Percentiles rank a stretch among this genome's conserved stretches.
These are phyloP conservation scores for Sordariomycetes sp. DNA, from an alignment of 2,329 filamentous ascomycete genomes.

Conservation along the genomic window DNA sequence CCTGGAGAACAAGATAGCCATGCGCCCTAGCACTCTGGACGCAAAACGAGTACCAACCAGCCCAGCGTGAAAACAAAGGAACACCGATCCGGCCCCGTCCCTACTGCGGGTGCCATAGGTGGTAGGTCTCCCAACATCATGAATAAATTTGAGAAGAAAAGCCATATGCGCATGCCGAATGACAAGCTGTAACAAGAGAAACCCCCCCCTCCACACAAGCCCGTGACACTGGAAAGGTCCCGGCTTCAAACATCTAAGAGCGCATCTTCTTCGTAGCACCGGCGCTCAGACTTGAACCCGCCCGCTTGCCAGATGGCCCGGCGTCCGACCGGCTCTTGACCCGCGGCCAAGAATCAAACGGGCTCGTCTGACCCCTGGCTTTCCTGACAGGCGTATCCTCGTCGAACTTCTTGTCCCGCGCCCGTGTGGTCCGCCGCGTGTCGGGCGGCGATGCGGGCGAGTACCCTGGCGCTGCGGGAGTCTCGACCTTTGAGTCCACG, in stretches of 20 bases:
- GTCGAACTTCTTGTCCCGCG: slow-evolving; percentile 32
- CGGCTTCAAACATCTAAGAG: slow-evolving; percentile 10
- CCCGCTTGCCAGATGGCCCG: slow-evolving; percentile 22
- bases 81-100: too few relatives aligned
- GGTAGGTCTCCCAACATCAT: too few relatives aligned
- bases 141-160: too few relatives aligned
- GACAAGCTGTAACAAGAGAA: not conserved
- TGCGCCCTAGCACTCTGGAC: too few relatives aligned
- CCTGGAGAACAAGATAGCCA: not conserved
- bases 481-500: not conserved
- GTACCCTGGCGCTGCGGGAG: slow-evolving; percentile 41
- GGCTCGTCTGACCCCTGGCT: slow-evolving; percentile 28
- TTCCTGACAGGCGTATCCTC: slow-evolving; percentile 26
- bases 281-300: slow-evolving; percentile 17
- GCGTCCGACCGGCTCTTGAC: slow-evolving; percentile 34
- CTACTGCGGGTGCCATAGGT: too few relatives aligned
- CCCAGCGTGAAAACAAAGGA: too few relatives aligned
- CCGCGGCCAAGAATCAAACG: slow-evolving; percentile 57
- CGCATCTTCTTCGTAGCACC: slow-evolving; percentile 21
- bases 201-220: not conserved
- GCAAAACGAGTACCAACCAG: too few relatives aligned
- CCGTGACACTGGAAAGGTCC: not conserved
- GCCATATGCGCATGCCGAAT: not conserved
- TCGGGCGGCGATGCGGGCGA: slow-evolving; percentile 49
- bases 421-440: slow-evolving; percentile 46